These are phyloP conservation scores for Boletus subluridellus DNA, from an alignment of 1,284 basidiomycete genomes.

Conservation along the genomic window DNA sequence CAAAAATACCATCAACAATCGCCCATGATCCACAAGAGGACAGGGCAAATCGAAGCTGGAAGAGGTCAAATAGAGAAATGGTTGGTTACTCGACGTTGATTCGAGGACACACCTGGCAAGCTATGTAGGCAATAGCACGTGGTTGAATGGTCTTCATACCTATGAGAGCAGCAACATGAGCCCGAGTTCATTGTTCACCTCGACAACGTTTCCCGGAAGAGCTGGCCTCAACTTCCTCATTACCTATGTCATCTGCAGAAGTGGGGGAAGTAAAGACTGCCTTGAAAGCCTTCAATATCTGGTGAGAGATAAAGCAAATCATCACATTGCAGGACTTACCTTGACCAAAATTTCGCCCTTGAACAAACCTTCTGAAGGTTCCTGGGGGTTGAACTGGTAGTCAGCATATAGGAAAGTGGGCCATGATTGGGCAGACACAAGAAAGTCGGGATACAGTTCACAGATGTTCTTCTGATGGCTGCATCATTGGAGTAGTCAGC, in stretches of 20 bases:
- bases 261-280: background rate
- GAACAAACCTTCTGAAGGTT: background rate
- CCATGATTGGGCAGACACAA: background rate
- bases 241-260: background rate
- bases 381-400: background rate
- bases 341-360: background rate
- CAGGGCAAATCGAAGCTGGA: no score
- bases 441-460: background rate
- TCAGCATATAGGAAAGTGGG: background rate
- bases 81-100: no score
- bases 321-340: background rate
- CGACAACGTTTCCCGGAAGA: background rate
- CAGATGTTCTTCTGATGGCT: background rate
- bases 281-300: background rate
- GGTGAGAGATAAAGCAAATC: background rate
- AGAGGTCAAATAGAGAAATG: no score
- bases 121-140: background rate
- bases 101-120: background rate
- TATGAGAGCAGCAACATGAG: background rate
- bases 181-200: background rate
- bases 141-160: background rate
- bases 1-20: no score
- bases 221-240: background rate
- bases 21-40: no score
- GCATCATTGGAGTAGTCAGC: background rate